Percentiles rank a stretch among this genome's conserved stretches.
Evolutionary conservation across 768 basidiomycete species (phyloP).

Genomic region (Psilocybe azurescens): DNA sequence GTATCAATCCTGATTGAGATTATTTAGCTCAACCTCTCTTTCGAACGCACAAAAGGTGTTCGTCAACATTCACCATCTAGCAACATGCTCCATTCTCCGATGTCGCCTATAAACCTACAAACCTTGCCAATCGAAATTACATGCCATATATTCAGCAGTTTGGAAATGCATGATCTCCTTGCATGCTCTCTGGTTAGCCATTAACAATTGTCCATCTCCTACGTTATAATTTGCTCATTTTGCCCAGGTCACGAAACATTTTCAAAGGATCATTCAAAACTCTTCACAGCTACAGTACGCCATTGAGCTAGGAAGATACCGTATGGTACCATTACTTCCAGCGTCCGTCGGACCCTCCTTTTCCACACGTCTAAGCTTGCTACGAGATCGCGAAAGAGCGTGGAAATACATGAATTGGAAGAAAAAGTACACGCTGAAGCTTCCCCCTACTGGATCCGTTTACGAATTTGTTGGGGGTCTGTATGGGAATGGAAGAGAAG

Average conservation of each 20-base stretch:
- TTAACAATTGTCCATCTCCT: background rate
- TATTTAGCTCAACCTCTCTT: background rate
- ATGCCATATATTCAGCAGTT: conserved; percentile 37
- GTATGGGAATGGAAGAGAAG: conserved; percentile 55
- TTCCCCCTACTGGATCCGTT: conserved; percentile 51
- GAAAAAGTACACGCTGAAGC: conserved; percentile 37
- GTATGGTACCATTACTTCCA: conserved; percentile 45
- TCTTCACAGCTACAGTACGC: conserved; percentile 54
- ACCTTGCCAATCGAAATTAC: conserved; percentile 45
- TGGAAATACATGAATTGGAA: conserved; percentile 53
- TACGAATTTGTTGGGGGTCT: conserved; percentile 58
- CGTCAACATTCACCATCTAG: background rate
- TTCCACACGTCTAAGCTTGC: conserved; percentile 43
- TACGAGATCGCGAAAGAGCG: conserved; percentile 48
- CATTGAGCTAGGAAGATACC: conserved; percentile 54
- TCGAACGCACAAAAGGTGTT: background rate
- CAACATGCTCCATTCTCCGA: conserved; percentile 11
- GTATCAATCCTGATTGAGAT: too few species aligned
- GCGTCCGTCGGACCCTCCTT: conserved; percentile 36
- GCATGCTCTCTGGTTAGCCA: conserved; percentile 34
- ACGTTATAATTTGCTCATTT: conserved; percentile 3
- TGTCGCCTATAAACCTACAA: conserved; percentile 27
- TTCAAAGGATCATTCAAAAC: conserved; percentile 40
- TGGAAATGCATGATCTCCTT: conserved; percentile 41
- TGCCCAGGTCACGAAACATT: conserved; percentile 43